phyloP scores from a whole-genome alignment of 192 early-diverging fungal genomes.

The Obelidium mucronatum region DNA sequence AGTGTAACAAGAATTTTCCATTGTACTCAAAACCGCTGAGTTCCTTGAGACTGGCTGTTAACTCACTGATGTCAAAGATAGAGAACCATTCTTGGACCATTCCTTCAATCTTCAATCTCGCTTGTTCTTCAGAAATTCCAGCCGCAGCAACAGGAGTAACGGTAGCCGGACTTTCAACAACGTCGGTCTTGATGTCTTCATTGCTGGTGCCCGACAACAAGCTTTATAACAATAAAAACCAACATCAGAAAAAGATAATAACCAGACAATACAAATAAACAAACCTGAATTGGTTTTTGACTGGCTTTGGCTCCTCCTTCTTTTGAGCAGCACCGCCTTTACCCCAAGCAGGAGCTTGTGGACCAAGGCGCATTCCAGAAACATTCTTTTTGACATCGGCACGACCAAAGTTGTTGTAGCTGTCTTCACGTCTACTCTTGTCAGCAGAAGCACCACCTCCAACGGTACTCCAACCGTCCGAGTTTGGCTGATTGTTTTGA shows the following conservation, averaged over 20 bases:
- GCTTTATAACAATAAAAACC: conserved; percentile 9
- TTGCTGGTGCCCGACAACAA: conserved; percentile 9
- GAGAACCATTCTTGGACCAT: conserved; percentile 69
- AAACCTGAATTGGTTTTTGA: conserved; percentile 30
- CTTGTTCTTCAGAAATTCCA: conserved; percentile 34
- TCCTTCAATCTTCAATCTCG: conserved; percentile 61
- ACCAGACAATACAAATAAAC: conserved; percentile 1
- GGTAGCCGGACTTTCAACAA: not conserved
- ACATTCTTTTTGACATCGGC: conserved; percentile 32
- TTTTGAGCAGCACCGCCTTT: conserved; percentile 34
- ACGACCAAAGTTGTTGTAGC: conserved; percentile 11
- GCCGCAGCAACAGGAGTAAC: conserved; percentile 23
- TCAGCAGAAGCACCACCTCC: conserved; percentile 4
- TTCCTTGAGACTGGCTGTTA: conserved; percentile 74
- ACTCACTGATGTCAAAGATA: conserved; percentile 64
- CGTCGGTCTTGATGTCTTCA: not conserved
- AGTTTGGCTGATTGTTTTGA: not conserved
- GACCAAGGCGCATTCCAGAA: conserved; percentile 35
- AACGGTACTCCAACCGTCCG: conserved; percentile 22
- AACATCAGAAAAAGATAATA: not conserved
- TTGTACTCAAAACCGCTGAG: conserved; percentile 65
- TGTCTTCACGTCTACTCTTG: not conserved
- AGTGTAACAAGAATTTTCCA: conserved; percentile 55
- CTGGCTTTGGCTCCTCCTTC: conserved; percentile 37
- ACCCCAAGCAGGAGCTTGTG: conserved; percentile 45